Base-by-base conservation (phyloP, 2,329 filamentous ascomycete species). In the Rugonectria rugulosa region DNA sequence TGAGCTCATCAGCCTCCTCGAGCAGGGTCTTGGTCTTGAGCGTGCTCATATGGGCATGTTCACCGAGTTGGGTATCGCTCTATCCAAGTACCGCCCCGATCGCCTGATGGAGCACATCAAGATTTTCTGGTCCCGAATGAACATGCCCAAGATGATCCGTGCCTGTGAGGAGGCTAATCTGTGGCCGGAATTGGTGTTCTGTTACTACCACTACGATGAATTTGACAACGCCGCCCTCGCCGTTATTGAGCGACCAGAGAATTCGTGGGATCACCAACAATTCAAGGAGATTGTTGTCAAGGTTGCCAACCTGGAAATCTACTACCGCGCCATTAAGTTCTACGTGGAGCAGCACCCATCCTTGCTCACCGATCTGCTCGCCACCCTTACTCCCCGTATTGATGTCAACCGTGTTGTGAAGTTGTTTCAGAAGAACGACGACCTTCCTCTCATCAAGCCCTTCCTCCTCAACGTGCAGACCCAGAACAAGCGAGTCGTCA, bases 281-380 rank as follows among this genome's bases (percentile, higher is more conserved):
- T 99, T 99, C 88, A 99, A 99, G 83, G 96, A 99, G 72, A 98
- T 96, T 46, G 84, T 97, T 53, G 88, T 97, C 78, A 99, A 99
- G 85, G 94, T 97, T 63, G 91, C 93, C 70, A 99, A 99, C 78
- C 79, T 99, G 70, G 96, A 99, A 77, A 99, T 99, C 69, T 99
- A 98, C 81, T 99, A 99, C 83, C 91, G 94, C 49, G 92, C 91
- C 23, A 84, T 98, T 71, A 96, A 94, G 80, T 97, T 97, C 78
- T 98, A 98, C 75, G 86, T 99, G 34, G 92, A 98, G 78, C 92
- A 99, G 77, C 95, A 99, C 74, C 95, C 95, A 27, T 91, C 94
- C 11, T 84, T 99, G 40, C 80, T 99, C 62, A 99, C 95, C n/a
- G 95, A 99, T 71, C 85, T 99, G 26, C 84, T 99, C 51, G 93